Evolutionary conservation across 768 basidiomycete genomes (phyloP), one percentile per base, ranked within the genome.

Genomic region (Kwoniella shandongensis): DNA sequence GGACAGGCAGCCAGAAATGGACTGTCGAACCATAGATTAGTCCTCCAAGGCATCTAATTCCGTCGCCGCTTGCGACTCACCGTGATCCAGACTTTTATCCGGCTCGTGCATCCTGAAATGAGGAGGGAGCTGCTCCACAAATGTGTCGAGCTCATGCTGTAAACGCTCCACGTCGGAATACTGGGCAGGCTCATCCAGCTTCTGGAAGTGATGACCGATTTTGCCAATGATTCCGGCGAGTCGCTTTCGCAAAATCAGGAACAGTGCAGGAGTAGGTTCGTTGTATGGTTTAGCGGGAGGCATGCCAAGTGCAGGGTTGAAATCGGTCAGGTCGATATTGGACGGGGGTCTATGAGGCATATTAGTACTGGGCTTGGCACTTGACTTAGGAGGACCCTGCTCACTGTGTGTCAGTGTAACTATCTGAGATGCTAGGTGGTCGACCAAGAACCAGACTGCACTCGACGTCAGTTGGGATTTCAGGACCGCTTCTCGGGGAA

Each of bases 161-260:
- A 97, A 81, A 2, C 81, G 77, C 40, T 88, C 74, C 29, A 93
- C 89, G 72, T 94, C 91, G 26, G 85, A 82, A 74, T 94, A 96
- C 68, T 90, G 88, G 51, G 86, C 87, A 52, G 82, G 84, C 36
- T 85, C 84, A 44, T 86, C 83, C 32, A 93, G 86, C 78, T 89
- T 88, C 74, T 97, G 92, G 77, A 92, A 96, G 77, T 94, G 89
- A 69, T 93, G 91, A 39, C 90, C 89, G 71, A 96, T 90, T 29
- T 65, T 85, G 18, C 92, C 92, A 58, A 93, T 91, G 58, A 93
- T 88, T 35, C 81, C 80, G 25, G 90, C 88, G 18, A 94, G 81
- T 29, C 84, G 82, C 70, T 92, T 88, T 36, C 92, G 81, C 27
- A 96, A 81, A 60, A 96, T 90, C 38, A 91, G 86, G 73, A 89